Evolutionary conservation across 768 basidiomycete species (phyloP).

Genomic region (Collybia sp.): DNA sequence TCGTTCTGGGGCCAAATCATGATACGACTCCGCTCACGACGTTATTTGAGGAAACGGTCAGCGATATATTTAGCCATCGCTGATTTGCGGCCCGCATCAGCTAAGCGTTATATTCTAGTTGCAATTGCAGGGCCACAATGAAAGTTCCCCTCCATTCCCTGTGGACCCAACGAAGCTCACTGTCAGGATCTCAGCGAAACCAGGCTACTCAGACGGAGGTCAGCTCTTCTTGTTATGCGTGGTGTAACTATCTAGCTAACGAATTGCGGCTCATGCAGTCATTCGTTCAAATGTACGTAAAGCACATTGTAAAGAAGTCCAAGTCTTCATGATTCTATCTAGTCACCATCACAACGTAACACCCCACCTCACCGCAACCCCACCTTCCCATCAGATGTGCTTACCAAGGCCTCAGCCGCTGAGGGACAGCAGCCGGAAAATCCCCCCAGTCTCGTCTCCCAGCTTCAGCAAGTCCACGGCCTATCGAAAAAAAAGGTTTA

Average conservation of each 20-base stretch:
- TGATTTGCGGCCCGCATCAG: background rate
- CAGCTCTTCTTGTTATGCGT: slow-evolving; percentile 10
- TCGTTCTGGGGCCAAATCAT: slow-evolving; percentile 41
- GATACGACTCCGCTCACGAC: slow-evolving; percentile 40
- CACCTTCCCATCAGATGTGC: slow-evolving; percentile 28
- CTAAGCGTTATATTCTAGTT: slow-evolving; percentile 23
- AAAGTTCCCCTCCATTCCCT: slow-evolving; percentile 38
- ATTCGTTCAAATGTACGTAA: slow-evolving; percentile 28
- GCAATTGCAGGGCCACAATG: slow-evolving; percentile 31
- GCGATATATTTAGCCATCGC: slow-evolving; percentile 4
- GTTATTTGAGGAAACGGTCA: slow-evolving; percentile 45
- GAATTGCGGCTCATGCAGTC: slow-evolving; percentile 7
- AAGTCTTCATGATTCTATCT: slow-evolving; percentile 9
- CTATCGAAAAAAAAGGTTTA: slow-evolving; percentile 69
- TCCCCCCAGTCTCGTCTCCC: slow-evolving; percentile 51
- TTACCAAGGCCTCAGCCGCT: slow-evolving; percentile 13
- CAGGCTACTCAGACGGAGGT: slow-evolving; percentile 20
- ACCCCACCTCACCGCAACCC: slow-evolving; percentile 25
- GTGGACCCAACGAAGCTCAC: slow-evolving; percentile 27
- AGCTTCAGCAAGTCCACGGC: slow-evolving; percentile 64
- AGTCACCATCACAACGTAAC: slow-evolving; percentile 9
- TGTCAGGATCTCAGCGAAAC: slow-evolving; percentile 40
- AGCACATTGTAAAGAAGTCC: slow-evolving; percentile 6
- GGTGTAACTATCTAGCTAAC: slow-evolving; percentile 2
- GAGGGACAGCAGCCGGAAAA: slow-evolving; percentile 15